Base-by-base conservation (phyloP, 2,329 filamentous ascomycete species). In the Pseudopyricularia javanii region DNA sequence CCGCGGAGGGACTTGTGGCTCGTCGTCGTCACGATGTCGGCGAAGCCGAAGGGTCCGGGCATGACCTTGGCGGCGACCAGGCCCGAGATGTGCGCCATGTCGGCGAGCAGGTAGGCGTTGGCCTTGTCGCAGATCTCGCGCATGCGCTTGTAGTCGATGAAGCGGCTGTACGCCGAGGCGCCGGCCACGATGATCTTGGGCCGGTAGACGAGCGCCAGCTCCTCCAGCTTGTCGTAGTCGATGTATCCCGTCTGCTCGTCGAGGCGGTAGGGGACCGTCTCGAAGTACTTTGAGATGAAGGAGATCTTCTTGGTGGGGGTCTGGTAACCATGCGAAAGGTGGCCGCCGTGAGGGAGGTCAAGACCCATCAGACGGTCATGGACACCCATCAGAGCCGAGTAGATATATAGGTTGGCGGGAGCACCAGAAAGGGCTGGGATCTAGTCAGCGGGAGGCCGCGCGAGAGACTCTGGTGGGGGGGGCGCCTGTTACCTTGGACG, bases 271-370 rank as follows among this genome's bases (percentile, higher is more conserved):
- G 93, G 93, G 57, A 98, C 75, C 34, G 93, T 98, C 74, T 98
- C 93, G 68, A 98, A 98, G 74, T 98, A 98, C 67, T 95, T 97
- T 54, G 91, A 97, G 59, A 98, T 84, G 63, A 91, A 90, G n/a
- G 91, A 97, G 67, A 98, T 97, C 79, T 91, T 91, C 70, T 85
- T 89, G 52, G 85, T 85, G 3, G 93, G 89, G 20, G 88, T 97
- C 72, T 98, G 93, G 72, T 98, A 98, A 57, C 93, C 93, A 71
- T 98, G 93, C 48, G 88, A 94, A 62, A 98, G 75, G 70, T 98
- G 93, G 56, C 93, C 93, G 59, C 93, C 93, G 67, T 98, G 93
- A 47, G 93, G 93, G 14, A 98, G 81, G 66, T 98, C 93, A 56
- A 98, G 80, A 57, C 91, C 91, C 91, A 98, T 97, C 61, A 98